Percentiles rank a stretch among this genome's conserved stretches.
These are phyloP conservation scores for Puccinia horiana DNA, from an alignment of 1,284 basidiomycete genomes.

Conservation along the genomic window DNA sequence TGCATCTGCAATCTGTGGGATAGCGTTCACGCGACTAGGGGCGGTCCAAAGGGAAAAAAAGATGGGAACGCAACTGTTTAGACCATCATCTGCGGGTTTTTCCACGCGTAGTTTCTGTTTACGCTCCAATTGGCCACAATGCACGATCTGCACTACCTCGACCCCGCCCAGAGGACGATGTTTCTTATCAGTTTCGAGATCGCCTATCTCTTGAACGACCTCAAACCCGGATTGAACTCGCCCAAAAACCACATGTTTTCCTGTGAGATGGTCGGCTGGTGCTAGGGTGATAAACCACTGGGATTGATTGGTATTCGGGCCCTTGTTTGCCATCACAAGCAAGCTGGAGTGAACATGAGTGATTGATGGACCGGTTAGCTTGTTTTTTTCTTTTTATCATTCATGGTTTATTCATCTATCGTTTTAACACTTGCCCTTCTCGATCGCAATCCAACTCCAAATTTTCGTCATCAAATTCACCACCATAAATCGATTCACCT, in stretches of 20 bases:
- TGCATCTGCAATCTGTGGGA: background rate
- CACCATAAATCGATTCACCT: constrained; percentile 48
- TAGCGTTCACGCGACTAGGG: background rate
- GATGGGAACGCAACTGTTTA: background rate
- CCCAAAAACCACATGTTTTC: constrained; percentile 44
- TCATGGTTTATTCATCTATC: background rate
- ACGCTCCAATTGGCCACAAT: constrained; percentile 43
- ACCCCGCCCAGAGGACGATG: constrained; percentile 30
- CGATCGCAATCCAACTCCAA: constrained; percentile 39
- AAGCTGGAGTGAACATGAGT: constrained; percentile 10
- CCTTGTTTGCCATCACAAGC: constrained; percentile 46
- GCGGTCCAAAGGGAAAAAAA: background rate
- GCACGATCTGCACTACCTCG: constrained; percentile 36
- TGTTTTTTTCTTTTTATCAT: background rate
- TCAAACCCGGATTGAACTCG: constrained; percentile 41
- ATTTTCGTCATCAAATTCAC: constrained; percentile 43
- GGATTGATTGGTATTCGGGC: constrained; percentile 45
- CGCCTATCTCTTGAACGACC: constrained; percentile 30
- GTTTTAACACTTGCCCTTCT: constrained; percentile 14
- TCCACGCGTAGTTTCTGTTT: constrained; percentile 10
- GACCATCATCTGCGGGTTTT: background rate
- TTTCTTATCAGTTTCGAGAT: constrained; percentile 42
- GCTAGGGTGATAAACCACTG: constrained; percentile 46
- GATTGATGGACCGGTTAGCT: background rate
- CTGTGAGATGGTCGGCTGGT: constrained; percentile 37